Conservation (phyloP, 495 filamentous ascomycete genomes). For the Pseudoneurospora amorphoporcata region DNA sequence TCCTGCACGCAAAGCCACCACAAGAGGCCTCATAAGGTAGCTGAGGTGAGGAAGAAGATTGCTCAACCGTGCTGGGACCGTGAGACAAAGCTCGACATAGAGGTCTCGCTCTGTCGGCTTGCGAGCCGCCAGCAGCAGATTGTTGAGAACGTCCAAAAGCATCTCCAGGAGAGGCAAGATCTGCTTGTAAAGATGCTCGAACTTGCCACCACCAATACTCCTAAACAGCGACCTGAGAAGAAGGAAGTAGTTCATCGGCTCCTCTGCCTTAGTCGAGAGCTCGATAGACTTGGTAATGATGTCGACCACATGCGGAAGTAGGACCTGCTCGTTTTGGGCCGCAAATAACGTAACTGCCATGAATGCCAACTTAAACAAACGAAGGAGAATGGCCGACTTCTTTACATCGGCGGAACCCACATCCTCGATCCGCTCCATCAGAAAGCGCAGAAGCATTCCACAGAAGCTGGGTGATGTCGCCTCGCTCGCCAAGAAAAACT, state of each 20-base stretch:
- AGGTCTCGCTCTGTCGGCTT: slow-evolving; percentile 88
- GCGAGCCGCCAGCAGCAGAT: slow-evolving; percentile 74
- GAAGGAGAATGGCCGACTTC: slow-evolving; percentile 81
- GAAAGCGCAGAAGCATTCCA: slow-evolving; percentile 91
- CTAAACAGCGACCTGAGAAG: slow-evolving; percentile 85
- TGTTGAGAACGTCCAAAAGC: slow-evolving; percentile 94
- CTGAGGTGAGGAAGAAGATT: slow-evolving; percentile 95
- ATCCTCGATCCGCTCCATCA: slow-evolving; percentile 93
- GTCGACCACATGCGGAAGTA: slow-evolving; percentile 90
- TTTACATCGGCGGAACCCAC: slow-evolving; percentile 85
- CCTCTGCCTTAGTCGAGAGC: slow-evolving; percentile 86
- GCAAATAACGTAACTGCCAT: slow-evolving; percentile 98
- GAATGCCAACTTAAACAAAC: slow-evolving; percentile 97
- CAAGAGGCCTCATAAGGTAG: slow-evolving; percentile 93
- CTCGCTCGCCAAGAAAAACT: slow-evolving; percentile 96
- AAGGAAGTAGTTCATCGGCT: slow-evolving; percentile 98
- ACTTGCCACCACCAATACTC: slow-evolving; percentile 93
- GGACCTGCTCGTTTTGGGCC: slow-evolving; percentile 84
- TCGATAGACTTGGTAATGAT: slow-evolving; percentile 95
- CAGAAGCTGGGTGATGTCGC: slow-evolving; percentile 95
- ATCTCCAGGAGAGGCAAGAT: slow-evolving; percentile 94
- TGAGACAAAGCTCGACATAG: slow-evolving; percentile 93
- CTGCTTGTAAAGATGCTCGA: slow-evolving; percentile 96
- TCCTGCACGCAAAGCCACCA: slow-evolving; percentile 83
- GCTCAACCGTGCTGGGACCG: slow-evolving; percentile 87